Base-by-base conservation (phyloP, 108 stramenopile species). In the Bacterosira constricta region DNA sequence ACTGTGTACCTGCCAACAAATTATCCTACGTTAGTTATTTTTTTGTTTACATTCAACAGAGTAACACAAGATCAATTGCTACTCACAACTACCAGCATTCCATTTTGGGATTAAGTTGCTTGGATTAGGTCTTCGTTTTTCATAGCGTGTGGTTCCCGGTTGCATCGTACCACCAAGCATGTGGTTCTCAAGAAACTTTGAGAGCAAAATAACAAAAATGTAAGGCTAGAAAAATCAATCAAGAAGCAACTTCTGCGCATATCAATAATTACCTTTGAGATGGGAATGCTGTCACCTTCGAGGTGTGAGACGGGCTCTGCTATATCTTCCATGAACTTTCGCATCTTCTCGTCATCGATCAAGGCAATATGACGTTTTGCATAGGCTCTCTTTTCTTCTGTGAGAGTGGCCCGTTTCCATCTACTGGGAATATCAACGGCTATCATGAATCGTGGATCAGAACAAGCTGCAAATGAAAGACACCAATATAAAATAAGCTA, bases 201-300 rank as follows among this genome's bases (percentile, higher is more conserved):
- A n/a, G 41, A 42, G 41, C 12, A n/a, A 37, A 8, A 9, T 37
- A 42, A 42, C 17, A n/a, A 42, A 12, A 2, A 2, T 9, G 41
- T 42, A n/a, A 42, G 41, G n/a, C 41, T 4, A 42, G 12, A 1
- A n/a, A 42, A 12, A 3, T 42, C 3, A n/a, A n/a, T n/a, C 15
- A 12, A 42, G 9, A 42, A 42, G 41, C 41, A 8, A 42, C 17
- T 2, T 2, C 8, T 37, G 9, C 36, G 9, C 9, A n/a, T 12
- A 12, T n/a, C 41, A 42, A 42, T 37, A 42, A 12, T 42, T n/a
- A 42, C 41, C 17, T 42, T 42, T 6, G 76, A 78, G 1, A 87
- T 75, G 15, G 86, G 86, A 27, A 87, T 87, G 36, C 70, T 66
- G 35, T 87, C 86, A n/a, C 86, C 86, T 31, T 87, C 81, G 0